Evolutionary conservation across 371 early-diverging fungal species (phyloP), one percentile per base, ranked within the genome.

Genomic region (Apophysomyces trapeziformis): DNA sequence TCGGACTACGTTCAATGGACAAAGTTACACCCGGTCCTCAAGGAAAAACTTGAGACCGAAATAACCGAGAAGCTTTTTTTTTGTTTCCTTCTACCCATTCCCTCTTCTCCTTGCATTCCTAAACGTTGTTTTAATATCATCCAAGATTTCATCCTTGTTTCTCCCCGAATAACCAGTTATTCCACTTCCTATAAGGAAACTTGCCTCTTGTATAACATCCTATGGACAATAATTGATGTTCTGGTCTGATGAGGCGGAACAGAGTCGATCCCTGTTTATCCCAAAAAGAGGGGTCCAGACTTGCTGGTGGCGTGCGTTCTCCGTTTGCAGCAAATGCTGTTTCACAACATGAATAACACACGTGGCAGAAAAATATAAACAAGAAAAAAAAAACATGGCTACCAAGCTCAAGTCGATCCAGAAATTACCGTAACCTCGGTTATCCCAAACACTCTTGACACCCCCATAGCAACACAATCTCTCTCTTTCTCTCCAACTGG

Each of bases 21-120:
- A 50, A 50, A 50, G 54, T 50, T 50, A 50, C 54, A 50, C 21
- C 54, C 54, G 54, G 21, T 26, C 16, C 35, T 50, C 54, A 18
- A 18, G 54, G 54, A 50, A 50, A 50, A 50, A 50, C 54, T 50
- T 50, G 54, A 50, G 54, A 50, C 54, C 54, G 54, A 50, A 50
- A n/a, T 26, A 50, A 26, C 54, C 54, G 54, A 50, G 21, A 50
- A 50, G 21, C 21, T 21, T 21, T 50, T 50, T 50, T 21, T 26
- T 47, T 47, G 2, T 50, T 50, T 21, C 32, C 32, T 26, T 26
- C 32, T 26, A 26, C 32, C 32, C 32, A 26, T 26, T 41, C 41
- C 4, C 41, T 41, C 13, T 41, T 41, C 16, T 21, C 11, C 21
- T 7, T 21, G 21, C 54, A 50, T 50, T 50, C 54, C 54, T 21